phyloP scores from a whole-genome alignment of 2,329 filamentous ascomycete genomes.

The Trichoderma polysporum region DNA sequence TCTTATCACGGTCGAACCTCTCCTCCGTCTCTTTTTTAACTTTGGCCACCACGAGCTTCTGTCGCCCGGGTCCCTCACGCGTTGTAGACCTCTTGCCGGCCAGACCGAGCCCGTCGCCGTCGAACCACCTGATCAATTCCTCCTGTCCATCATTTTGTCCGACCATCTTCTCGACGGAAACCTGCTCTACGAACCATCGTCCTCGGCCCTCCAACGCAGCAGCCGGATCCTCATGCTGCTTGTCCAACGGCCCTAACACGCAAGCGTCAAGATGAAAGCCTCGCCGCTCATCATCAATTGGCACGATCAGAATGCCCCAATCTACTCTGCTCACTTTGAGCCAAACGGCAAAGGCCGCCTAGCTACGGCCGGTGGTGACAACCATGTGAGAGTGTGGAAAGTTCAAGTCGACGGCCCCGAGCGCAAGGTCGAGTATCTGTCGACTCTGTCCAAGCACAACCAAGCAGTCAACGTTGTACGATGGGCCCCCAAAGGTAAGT shows the following conservation, averaged over 20 bases:
- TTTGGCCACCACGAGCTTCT: constrained; percentile 5
- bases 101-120: constrained; percentile 1
- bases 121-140: background rate
- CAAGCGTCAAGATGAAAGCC: constrained; percentile 75
- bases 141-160: background rate
- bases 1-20: constrained; percentile 11
- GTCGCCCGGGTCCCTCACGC: constrained; percentile 8
- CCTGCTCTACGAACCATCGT: background rate
- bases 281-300: constrained; percentile 96
- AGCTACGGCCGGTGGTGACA: constrained; percentile 93
- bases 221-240: constrained; percentile 32
- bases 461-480: constrained; percentile 98
- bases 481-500: constrained; percentile 85
- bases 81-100: background rate
- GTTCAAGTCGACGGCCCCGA: constrained; percentile 83
- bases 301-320: constrained; percentile 95
- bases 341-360: constrained; percentile 86
- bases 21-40: constrained; percentile 6
- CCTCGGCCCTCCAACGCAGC: background rate
- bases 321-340: constrained; percentile 97
- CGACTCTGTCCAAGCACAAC: constrained; percentile 88
- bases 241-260: constrained; percentile 28
- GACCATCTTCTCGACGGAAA: background rate
- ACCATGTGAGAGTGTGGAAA: constrained; percentile 94
- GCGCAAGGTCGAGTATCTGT: constrained; percentile 85